These are phyloP conservation scores for Cytospora schulzeri DNA, from an alignment of 2,329 filamentous ascomycete genomes.

Conservation along the genomic window DNA sequence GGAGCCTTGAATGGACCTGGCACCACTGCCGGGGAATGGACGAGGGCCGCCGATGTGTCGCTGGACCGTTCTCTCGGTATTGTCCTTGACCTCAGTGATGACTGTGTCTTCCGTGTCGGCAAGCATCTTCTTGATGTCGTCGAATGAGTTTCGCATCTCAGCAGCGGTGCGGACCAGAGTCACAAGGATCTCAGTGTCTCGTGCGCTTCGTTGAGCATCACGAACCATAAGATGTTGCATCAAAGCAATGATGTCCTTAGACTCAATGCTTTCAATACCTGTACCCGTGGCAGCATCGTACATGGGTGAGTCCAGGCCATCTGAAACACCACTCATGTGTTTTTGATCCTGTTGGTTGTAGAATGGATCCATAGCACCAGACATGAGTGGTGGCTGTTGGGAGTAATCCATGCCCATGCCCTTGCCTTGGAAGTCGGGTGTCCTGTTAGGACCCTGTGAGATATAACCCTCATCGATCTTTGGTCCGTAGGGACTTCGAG, in stretches of 20 bases:
- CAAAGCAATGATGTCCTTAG: slow-evolving; percentile 91
- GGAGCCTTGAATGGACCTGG: slow-evolving; percentile 61
- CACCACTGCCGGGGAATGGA: slow-evolving; percentile 70
- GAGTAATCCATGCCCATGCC: slow-evolving; percentile 60
- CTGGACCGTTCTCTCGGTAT: slow-evolving; percentile 82
- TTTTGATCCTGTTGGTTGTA: slow-evolving; percentile 61
- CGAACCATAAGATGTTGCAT: slow-evolving; percentile 99
- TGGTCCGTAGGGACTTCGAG: slow-evolving; percentile 59
- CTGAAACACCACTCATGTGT: slow-evolving; percentile 85
- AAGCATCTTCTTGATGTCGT: slow-evolving; percentile 91
- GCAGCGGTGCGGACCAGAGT: slow-evolving; percentile 90
- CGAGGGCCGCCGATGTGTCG: slow-evolving; percentile 83
- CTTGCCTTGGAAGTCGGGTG: slow-evolving; percentile 54
- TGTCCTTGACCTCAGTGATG: slow-evolving; percentile 82
- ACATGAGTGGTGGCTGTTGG: slow-evolving; percentile 51
- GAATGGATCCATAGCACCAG: slow-evolving; percentile 67
- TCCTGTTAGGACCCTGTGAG: slow-evolving; percentile 66
- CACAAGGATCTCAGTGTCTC: slow-evolving; percentile 94
- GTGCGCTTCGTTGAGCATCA: slow-evolving; percentile 92
- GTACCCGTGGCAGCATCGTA: slow-evolving; percentile 88
- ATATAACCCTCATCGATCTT: slow-evolving; percentile 89
- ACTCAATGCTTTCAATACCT: slow-evolving; percentile 89
- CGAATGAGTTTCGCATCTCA: slow-evolving; percentile 96
- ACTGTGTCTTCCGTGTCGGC: slow-evolving; percentile 88
- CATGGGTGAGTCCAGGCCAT: slow-evolving; percentile 85